Conservation (phyloP, 495 filamentous ascomycete species). For the Chaetomidium leptoderma region DNA sequence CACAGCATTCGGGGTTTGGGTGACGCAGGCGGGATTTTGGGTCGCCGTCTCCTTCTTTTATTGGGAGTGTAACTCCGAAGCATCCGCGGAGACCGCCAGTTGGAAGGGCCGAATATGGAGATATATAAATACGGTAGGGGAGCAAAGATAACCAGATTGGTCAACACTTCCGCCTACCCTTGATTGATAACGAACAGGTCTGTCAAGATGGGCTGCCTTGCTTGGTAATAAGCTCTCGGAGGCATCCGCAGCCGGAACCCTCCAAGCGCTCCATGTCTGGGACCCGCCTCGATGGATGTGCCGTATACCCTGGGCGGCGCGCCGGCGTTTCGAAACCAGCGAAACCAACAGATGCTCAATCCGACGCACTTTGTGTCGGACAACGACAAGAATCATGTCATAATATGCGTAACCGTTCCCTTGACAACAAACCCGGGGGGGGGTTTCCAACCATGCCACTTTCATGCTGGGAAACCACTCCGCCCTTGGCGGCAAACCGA, state of each 20-base stretch:
- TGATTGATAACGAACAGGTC: background rate
- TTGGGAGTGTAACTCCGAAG: slow-evolving; percentile 12
- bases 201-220: background rate
- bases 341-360: slow-evolving; percentile 19
- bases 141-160: background rate
- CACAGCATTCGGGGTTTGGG: background rate
- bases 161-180: background rate
- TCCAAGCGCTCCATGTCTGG: background rate
- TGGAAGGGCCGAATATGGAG: background rate
- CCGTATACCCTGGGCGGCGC: slow-evolving; percentile 14
- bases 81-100: slow-evolving; percentile 18
- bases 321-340: slow-evolving; percentile 19
- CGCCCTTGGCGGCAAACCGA: slow-evolving; percentile 5
- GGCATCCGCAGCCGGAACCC: slow-evolving; percentile 7
- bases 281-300: slow-evolving; percentile 13
- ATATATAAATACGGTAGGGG: background rate
- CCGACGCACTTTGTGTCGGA: slow-evolving; percentile 16
- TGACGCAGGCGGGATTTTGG: background rate
- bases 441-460: background rate
- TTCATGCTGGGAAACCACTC: background rate
- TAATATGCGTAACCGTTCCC: background rate
- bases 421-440: background rate
- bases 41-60: too few species aligned
- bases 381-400: slow-evolving; percentile 4
- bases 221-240: background rate